These are phyloP conservation scores for Pezicula carpinea DNA, from an alignment of 2,329 filamentous ascomycete species.

Conservation along the genomic window DNA sequence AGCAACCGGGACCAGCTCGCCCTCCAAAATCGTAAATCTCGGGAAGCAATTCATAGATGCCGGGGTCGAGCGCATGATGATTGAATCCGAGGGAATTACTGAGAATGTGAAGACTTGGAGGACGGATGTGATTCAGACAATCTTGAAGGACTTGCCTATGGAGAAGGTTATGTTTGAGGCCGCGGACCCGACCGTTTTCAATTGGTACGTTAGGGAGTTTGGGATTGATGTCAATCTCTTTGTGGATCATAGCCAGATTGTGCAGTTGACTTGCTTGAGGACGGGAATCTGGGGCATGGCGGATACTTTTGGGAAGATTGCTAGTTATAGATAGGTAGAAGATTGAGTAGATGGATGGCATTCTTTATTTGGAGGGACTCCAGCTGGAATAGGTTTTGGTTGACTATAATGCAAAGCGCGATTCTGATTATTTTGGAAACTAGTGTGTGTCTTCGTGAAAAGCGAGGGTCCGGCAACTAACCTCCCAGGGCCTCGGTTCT, in stretches of 20 bases:
- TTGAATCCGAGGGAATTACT: no score
- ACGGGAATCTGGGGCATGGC: conserved; percentile 51
- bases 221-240: conserved; percentile 53
- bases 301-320: conserved; percentile 50
- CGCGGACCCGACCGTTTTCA: conserved; percentile 49
- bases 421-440: no score
- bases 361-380: no score
- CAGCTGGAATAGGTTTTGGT: no score
- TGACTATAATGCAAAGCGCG: no score
- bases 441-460: no score
- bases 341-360: no score
- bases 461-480: no score
- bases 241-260: conserved; percentile 53
- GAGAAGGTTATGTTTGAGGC: conserved; percentile 56
- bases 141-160: conserved; percentile 44
- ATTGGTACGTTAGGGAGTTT: conserved; percentile 53
- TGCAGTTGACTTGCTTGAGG: conserved; percentile 47
- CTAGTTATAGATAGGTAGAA: conserved; percentile 24
- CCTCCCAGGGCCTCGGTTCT: no score
- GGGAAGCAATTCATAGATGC: conserved; percentile 44
- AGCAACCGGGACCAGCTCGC: conserved; percentile 43
- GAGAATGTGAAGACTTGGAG: conserved; percentile 39
- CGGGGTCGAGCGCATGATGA: conserved; percentile 52
- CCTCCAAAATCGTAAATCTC: conserved; percentile 42
- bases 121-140: conserved; percentile 49